Conservation (phyloP, 306 rosid genomes). For the Cotoneaster glaucophyllus region DNA sequence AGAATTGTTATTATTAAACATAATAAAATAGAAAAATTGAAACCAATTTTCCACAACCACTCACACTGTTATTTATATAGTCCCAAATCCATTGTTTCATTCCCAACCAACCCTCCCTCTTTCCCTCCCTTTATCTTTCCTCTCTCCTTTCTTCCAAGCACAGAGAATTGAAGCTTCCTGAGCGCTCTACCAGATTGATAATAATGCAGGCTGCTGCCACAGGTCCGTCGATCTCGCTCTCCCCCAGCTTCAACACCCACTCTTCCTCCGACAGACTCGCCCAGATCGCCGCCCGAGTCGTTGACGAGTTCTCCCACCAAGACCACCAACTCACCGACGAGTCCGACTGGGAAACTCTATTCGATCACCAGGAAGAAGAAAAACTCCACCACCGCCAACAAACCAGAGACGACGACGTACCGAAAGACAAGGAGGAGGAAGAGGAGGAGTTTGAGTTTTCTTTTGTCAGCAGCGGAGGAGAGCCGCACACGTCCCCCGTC, state of each 20-base stretch:
- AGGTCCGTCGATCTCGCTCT: slow-evolving; percentile 29
- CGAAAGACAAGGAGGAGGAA: not conserved
- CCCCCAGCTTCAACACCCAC: slow-evolving; percentile 71
- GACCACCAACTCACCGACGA: not conserved
- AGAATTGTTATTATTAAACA: not conserved
- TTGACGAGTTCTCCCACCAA: slow-evolving; percentile 30
- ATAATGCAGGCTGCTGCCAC: slow-evolving; percentile 32
- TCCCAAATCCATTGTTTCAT: not conserved
- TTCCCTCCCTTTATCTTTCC: slow-evolving; percentile 5
- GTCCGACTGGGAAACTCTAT: not conserved
- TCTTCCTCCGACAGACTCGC: slow-evolving; percentile 48
- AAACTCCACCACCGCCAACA: not conserved
- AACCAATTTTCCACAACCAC: slow-evolving; percentile 7
- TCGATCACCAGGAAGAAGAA: not conserved
- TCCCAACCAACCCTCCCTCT: slow-evolving; percentile 7
- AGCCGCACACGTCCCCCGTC: slow-evolving; percentile 33
- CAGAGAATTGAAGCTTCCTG: not conserved
- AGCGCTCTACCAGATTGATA: not conserved
- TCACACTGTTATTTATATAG: not conserved
- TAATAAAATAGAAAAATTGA: too few species aligned
- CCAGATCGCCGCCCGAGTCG: slow-evolving; percentile 71
- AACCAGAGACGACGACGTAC: not conserved
- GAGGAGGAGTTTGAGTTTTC: slow-evolving; percentile 62
- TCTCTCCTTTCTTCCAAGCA: not conserved
- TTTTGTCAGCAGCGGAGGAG: slow-evolving; percentile 22